Conservation (phyloP, 2,329 filamentous ascomycete species). For the Tympanopsis confertula region DNA sequence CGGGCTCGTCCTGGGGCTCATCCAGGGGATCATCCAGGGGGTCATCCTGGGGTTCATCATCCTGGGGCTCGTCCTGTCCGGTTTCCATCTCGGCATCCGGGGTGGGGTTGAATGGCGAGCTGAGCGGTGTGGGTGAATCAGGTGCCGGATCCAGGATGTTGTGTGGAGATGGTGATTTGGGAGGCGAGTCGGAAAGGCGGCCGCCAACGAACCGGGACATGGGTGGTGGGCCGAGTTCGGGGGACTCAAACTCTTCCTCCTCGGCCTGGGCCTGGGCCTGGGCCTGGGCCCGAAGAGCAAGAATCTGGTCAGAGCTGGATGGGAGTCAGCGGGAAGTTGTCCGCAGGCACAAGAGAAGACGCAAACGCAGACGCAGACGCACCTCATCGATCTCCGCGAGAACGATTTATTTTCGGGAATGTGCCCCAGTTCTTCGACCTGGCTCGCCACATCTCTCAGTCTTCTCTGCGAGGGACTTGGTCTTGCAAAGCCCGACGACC, state of each 20-base stretch:
- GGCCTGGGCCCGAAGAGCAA: constrained; percentile 40
- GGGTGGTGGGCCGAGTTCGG: constrained; percentile 56
- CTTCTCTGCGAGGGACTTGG: constrained; percentile 42
- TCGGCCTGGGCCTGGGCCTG: constrained; percentile 12
- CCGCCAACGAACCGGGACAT: constrained; percentile 44
- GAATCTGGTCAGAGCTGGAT: constrained; percentile 46
- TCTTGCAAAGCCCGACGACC: constrained; percentile 9
- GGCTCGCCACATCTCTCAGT: constrained; percentile 41
- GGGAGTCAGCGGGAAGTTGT: constrained; percentile 5
- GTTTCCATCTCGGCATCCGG: too few species aligned
- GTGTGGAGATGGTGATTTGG: constrained; percentile 38
- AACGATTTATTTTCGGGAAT: constrained; percentile 62
- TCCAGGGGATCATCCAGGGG: too few species aligned
- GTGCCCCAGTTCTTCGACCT: constrained; percentile 47
- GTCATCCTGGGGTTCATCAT: too few species aligned
- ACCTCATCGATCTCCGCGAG: constrained; percentile 60
- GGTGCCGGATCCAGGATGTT: constrained; percentile 12
- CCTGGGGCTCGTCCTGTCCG: too few species aligned
- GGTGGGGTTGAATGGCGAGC: background rate
- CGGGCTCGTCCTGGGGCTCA: too few species aligned
- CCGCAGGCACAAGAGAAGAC: constrained; percentile 3
- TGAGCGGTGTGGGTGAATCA: constrained; percentile 6
- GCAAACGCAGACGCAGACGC: constrained; percentile 15
- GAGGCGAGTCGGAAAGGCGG: constrained; percentile 27
- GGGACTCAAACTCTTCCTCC: constrained; percentile 40